Conservation (phyloP, 2,329 filamentous ascomycete species). For the Fusarium oxysporum region DNA sequence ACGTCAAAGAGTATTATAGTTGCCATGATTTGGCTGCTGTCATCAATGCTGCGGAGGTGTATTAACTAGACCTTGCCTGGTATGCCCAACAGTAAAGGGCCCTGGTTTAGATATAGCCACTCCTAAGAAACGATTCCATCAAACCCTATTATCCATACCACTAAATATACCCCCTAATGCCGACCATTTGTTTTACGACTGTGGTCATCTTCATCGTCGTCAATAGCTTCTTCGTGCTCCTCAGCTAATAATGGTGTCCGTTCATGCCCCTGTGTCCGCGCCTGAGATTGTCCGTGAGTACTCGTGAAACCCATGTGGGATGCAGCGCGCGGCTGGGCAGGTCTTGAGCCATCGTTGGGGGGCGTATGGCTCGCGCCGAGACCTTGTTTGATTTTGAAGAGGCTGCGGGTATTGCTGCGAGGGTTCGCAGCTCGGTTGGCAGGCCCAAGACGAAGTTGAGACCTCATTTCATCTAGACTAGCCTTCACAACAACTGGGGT, state of each 20-base stretch:
- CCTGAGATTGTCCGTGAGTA: neutral
- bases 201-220: slow-evolving; percentile 23
- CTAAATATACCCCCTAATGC: slow-evolving; percentile 5
- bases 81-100: neutral
- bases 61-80: neutral
- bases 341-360: slow-evolving; percentile 25
- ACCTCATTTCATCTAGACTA: slow-evolving; percentile 71
- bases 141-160: slow-evolving; percentile 7
- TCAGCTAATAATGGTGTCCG: slow-evolving; percentile 48
- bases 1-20: neutral
- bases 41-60: neutral
- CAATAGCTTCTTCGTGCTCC: slow-evolving; percentile 36
- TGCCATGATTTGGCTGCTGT: slow-evolving; percentile 10
- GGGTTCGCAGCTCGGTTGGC: slow-evolving; percentile 75
- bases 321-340: slow-evolving; percentile 35
- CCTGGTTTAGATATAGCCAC: neutral
- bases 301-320: slow-evolving; percentile 41
- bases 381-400: slow-evolving; percentile 74
- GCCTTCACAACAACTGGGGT: slow-evolving; percentile 67
- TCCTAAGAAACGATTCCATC: neutral
- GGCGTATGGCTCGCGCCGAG: slow-evolving; percentile 34
- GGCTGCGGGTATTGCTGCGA: slow-evolving; percentile 67
- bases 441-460: slow-evolving; percentile 74
- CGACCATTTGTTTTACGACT: slow-evolving; percentile 40
- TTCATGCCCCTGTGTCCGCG: slow-evolving; percentile 38